Percentiles rank a stretch among this genome's conserved stretches.
These are phyloP conservation scores for Hericium coralloides DNA, from an alignment of 768 basidiomycete genomes.

Conservation along the genomic window DNA sequence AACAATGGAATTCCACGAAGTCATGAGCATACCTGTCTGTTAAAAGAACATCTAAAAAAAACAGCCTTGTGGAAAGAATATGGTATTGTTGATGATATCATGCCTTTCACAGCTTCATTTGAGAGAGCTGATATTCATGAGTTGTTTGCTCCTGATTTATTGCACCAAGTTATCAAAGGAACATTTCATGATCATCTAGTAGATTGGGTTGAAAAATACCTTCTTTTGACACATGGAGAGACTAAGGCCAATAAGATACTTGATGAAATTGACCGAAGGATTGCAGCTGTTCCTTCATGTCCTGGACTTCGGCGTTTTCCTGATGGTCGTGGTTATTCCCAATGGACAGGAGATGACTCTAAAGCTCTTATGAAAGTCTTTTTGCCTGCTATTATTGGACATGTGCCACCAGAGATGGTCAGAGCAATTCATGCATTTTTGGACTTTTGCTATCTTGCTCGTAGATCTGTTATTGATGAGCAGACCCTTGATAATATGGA, in stretches of 20 bases:
- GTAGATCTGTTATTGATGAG: background rate
- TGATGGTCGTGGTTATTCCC: slow-evolving; percentile 16
- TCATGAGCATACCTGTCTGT: background rate
- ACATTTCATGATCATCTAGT: slow-evolving; percentile 7
- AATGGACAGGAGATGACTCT: slow-evolving; percentile 31
- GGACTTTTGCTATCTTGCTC: slow-evolving; percentile 14
- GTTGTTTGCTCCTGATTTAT: slow-evolving; percentile 1
- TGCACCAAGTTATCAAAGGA: slow-evolving; percentile 5
- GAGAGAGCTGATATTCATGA: slow-evolving; percentile 1
- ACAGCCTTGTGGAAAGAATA: background rate
- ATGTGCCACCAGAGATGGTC: slow-evolving; percentile 23
- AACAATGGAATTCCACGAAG: background rate
- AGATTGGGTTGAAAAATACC: background rate
- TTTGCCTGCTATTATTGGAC: slow-evolving; percentile 22
- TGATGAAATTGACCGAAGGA: slow-evolving; percentile 4
- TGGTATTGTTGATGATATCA: background rate
- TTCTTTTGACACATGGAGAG: background rate
- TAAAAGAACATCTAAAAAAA: background rate
- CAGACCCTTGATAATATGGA: background rate
- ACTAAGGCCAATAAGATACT: background rate
- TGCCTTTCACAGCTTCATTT: slow-evolving; percentile 2
- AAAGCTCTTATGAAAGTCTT: slow-evolving; percentile 30
- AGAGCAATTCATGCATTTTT: slow-evolving; percentile 11
- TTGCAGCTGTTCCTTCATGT: background rate
- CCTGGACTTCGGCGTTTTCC: background rate